Conservation (phyloP, 371 early-diverging fungal species). For the Mortierella sp. region DNA sequence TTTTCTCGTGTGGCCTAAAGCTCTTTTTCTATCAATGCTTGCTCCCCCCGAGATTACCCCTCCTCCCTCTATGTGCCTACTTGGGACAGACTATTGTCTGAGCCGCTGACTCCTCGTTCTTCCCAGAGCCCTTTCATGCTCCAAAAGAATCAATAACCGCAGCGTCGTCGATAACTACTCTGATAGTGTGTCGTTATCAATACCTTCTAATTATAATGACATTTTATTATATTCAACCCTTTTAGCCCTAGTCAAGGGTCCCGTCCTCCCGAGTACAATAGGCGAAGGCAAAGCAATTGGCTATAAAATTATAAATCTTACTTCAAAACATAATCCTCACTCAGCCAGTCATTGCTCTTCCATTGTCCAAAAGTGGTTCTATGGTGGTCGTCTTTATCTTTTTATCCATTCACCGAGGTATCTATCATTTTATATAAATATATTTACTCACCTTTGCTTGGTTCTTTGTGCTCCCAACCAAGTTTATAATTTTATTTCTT, state of each 20-base stretch:
- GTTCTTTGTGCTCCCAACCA: slow-evolving; percentile 10
- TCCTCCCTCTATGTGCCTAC: background rate
- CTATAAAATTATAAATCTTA: background rate
- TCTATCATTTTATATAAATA: background rate
- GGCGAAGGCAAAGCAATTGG: slow-evolving; percentile 1
- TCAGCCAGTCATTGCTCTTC: slow-evolving; percentile 2
- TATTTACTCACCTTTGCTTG: background rate
- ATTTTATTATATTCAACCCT: background rate
- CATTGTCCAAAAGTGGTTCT: background rate
- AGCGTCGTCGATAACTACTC: background rate
- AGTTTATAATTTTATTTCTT: background rate
- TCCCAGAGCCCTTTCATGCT: slow-evolving; percentile 13
- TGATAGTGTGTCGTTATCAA: slow-evolving; percentile 9
- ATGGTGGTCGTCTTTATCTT: slow-evolving; percentile 13
- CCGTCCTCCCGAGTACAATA: slow-evolving; percentile 2
- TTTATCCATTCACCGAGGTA: background rate
- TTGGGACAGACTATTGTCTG: background rate
- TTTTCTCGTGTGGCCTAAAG: background rate
- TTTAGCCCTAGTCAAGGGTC: slow-evolving; percentile 6
- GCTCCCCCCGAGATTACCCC: slow-evolving; percentile 35
- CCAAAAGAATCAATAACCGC: background rate
- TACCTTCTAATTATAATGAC: background rate
- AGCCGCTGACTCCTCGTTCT: slow-evolving; percentile 1
- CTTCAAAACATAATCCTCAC: background rate
- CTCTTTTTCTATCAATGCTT: slow-evolving; percentile 38